Percentiles rank a stretch among this genome's conserved stretches.
These are phyloP conservation scores for Pugionium cornutum DNA, from an alignment of 345 rosid species.

Conservation along the genomic window DNA sequence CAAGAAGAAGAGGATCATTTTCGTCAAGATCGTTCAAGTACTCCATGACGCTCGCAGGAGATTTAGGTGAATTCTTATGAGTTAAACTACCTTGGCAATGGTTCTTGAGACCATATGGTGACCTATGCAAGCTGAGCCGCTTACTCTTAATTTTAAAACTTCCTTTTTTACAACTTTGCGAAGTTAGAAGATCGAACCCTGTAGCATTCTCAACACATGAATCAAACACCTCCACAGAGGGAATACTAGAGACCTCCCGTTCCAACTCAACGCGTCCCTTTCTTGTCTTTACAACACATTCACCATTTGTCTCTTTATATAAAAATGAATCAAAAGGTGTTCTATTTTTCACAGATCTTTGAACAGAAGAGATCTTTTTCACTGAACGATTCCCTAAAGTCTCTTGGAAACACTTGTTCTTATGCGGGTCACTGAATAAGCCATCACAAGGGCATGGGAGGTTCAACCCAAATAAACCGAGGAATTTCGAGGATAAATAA, in stretches of 20 bases:
- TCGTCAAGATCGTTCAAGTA: slow-evolving; percentile 34
- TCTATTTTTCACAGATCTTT: slow-evolving; percentile 39
- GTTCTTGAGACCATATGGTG: slow-evolving; percentile 44
- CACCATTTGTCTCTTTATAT: slow-evolving; percentile 19
- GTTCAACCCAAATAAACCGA: slow-evolving; percentile 51
- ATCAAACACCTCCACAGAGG: slow-evolving; percentile 7
- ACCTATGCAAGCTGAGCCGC: slow-evolving; percentile 32
- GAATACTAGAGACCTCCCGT: slow-evolving; percentile 36
- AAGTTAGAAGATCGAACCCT: slow-evolving; percentile 30
- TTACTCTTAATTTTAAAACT: slow-evolving; percentile 42
- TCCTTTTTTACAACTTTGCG: slow-evolving; percentile 40
- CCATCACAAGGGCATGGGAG: slow-evolving; percentile 70
- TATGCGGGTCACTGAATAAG: slow-evolving; percentile 38
- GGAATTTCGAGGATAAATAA: slow-evolving; percentile 51
- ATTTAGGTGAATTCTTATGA: slow-evolving; percentile 10
- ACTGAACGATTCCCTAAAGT: slow-evolving; percentile 43
- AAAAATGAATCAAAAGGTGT: slow-evolving; percentile 55
- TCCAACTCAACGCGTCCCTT: slow-evolving; percentile 21
- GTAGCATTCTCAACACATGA: slow-evolving; percentile 29
- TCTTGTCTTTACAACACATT: slow-evolving; percentile 13
- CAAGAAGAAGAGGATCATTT: slow-evolving; percentile 25
- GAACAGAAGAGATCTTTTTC: slow-evolving; percentile 49
- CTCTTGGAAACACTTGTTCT: slow-evolving; percentile 51
- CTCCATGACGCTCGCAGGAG: slow-evolving; percentile 1
- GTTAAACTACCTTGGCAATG: slow-evolving; percentile 39